These are phyloP conservation scores for Penicillium psychrofluorescens DNA, from an alignment of 495 filamentous ascomycete genomes.

Conservation along the genomic window DNA sequence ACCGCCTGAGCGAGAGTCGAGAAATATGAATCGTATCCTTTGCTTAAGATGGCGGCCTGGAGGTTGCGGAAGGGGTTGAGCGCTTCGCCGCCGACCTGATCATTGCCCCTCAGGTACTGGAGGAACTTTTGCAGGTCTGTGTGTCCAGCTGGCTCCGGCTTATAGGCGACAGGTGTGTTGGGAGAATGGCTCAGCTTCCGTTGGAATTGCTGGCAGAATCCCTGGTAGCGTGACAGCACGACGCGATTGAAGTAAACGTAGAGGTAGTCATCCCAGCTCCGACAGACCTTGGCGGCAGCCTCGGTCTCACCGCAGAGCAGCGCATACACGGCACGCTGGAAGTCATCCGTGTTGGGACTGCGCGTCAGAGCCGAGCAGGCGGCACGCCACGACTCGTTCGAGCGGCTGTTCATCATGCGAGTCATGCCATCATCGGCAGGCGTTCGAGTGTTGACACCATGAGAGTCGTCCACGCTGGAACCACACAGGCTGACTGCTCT, in stretches of 20 bases:
- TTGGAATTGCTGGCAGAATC: constrained; percentile 39
- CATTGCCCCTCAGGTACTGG: constrained; percentile 27
- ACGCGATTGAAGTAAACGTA: constrained; percentile 83
- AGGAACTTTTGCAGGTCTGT: constrained; percentile 33
- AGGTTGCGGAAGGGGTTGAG: constrained; percentile 40
- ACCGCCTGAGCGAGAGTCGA: constrained; percentile 28
- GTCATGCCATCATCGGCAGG: constrained; percentile 36
- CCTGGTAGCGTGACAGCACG: constrained; percentile 47
- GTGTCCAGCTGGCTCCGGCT: constrained; percentile 33
- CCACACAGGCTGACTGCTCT: constrained; percentile 53
- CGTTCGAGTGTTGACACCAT: constrained; percentile 21
- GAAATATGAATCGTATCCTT: constrained; percentile 34
- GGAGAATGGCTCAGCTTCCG: constrained; percentile 34
- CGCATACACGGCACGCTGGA: constrained; percentile 85
- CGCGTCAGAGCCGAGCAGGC: constrained; percentile 73
- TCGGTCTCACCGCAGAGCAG: constrained; percentile 75
- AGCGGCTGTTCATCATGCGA: constrained; percentile 41
- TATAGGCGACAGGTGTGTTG: constrained; percentile 22
- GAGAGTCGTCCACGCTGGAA: constrained; percentile 27
- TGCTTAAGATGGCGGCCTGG: constrained; percentile 39
- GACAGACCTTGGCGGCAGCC: constrained; percentile 68
- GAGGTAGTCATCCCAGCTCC: constrained; percentile 82
- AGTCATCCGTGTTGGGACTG: constrained; percentile 59
- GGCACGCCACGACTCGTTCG: constrained; percentile 61
- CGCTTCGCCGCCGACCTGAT: constrained; percentile 29